Evolutionary conservation across 2,329 filamentous ascomycete species (phyloP).

Genomic region (Apiospora rasikravindrae): DNA sequence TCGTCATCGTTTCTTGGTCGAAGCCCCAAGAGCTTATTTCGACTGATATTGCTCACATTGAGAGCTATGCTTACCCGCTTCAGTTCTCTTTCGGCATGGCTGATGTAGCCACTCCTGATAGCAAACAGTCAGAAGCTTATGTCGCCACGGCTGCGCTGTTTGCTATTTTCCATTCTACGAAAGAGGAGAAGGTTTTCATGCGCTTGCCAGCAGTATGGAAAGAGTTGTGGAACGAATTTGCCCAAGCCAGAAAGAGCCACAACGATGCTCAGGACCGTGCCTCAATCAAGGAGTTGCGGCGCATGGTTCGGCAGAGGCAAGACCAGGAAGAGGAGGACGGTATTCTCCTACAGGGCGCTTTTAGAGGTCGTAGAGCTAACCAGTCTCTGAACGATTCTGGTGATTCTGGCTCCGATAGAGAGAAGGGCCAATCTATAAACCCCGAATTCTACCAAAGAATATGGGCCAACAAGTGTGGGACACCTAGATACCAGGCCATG

Average conservation of each 20-base stretch:
- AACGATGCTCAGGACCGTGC: constrained; percentile 73
- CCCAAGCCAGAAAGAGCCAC: constrained; percentile 71
- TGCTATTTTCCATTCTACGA: constrained; percentile 74
- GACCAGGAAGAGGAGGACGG: constrained; percentile 75
- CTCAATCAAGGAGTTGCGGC: constrained; percentile 69
- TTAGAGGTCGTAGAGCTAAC: constrained; percentile 63
- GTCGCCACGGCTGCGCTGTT: constrained; percentile 84
- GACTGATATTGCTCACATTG: constrained; percentile 47
- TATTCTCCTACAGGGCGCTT: constrained; percentile 78
- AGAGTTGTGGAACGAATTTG: constrained; percentile 83
- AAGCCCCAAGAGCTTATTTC: constrained; percentile 65
- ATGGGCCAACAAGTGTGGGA: constrained; percentile 63
- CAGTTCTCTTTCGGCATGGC: constrained; percentile 75
- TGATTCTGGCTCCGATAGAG: constrained; percentile 53
- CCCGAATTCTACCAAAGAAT: constrained; percentile 61
- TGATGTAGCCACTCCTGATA: constrained; percentile 73
- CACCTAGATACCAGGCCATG: constrained; percentile 77
- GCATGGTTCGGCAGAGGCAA: constrained; percentile 70
- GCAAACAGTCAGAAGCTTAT: constrained; percentile 85
- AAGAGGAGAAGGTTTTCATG: constrained; percentile 85
- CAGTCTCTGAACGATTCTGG: constrained; percentile 53
- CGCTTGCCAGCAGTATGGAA: constrained; percentile 81
- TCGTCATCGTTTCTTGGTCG: constrained; percentile 78
- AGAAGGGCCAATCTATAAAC: constrained; percentile 43
- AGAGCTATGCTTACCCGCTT: constrained; percentile 51